phyloP scores from a whole-genome alignment of 345 rosid genomes.

The Salix exigua region DNA sequence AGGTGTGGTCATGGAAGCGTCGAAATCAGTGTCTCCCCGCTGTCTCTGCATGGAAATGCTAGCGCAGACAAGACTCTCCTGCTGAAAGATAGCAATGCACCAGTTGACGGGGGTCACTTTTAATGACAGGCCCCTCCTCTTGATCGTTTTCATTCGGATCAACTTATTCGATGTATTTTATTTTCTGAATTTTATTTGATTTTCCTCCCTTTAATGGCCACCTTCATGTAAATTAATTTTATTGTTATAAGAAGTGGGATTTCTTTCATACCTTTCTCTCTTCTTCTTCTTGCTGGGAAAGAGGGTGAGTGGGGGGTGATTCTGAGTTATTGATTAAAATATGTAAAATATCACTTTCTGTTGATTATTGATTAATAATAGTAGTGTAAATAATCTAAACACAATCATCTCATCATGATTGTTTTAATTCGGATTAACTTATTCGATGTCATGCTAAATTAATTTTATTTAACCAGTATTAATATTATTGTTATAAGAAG shows the following conservation, averaged over 20 bases:
- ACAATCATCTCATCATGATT: no score
- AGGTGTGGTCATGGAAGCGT: constrained; percentile 24
- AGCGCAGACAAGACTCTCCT: constrained; percentile 8
- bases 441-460: no score
- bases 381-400: no score
- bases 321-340: no score
- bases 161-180: not conserved
- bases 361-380: no score
- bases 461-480: no score
- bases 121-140: not conserved
- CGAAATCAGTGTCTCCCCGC: constrained; percentile 39
- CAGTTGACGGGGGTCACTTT: not conserved
- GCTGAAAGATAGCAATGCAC: not conserved
- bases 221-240: not conserved
- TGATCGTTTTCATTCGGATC: not conserved
- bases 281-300: no score
- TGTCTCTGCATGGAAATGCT: constrained; percentile 34
- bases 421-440: no score
- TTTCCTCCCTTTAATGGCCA: not conserved
- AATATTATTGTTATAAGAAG: no score
- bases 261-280: no score
- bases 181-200: not conserved
- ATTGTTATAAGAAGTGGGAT: not conserved
- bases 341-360: no score
- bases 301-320: no score